Percentiles rank a stretch among this genome's conserved stretches.
phyloP scores from a whole-genome alignment of 805 yeast species.

The Yamadazyma takamatsuzukensis region DNA sequence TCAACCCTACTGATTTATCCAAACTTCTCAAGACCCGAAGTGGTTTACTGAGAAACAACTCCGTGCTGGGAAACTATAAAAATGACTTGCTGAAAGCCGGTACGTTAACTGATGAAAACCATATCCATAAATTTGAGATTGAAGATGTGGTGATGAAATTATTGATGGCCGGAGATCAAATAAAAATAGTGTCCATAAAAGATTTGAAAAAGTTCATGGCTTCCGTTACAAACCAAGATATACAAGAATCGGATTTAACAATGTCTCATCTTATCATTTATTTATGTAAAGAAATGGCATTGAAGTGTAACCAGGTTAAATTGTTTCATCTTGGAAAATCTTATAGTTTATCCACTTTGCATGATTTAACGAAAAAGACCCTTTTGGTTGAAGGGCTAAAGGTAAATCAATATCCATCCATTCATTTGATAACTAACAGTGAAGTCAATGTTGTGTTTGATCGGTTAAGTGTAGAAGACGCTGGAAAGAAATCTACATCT shows the following conservation, averaged over 20 bases:
- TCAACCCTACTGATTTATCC: slow-evolving; percentile 9
- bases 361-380: slow-evolving; percentile 2
- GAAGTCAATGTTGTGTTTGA: background rate
- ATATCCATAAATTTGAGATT: slow-evolving; percentile 1
- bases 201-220: too few species aligned
- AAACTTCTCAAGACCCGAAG: too few species aligned
- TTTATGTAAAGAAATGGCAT: slow-evolving; percentile 1
- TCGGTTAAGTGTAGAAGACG: background rate
- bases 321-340: slow-evolving; percentile 13
- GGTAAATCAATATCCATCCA: slow-evolving; percentile 9
- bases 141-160: too few species aligned
- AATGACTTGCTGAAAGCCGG: slow-evolving; percentile 12
- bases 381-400: slow-evolving; percentile 6
- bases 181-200: too few species aligned
- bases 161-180: too few species aligned
- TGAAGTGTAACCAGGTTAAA: slow-evolving; percentile 4
- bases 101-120: slow-evolving; percentile 9
- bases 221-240: background rate
- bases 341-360: slow-evolving; percentile 2
- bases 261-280: slow-evolving; percentile 10
- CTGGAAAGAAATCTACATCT: background rate
- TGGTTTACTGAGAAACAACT: too few species aligned
- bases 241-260: slow-evolving; percentile 3
- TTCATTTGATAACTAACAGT: slow-evolving; percentile 7
- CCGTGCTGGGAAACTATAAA: too few species aligned